Evolutionary conservation across 73 alveolate species (phyloP).

Genomic region (Paramecium octaurelia): DNA sequence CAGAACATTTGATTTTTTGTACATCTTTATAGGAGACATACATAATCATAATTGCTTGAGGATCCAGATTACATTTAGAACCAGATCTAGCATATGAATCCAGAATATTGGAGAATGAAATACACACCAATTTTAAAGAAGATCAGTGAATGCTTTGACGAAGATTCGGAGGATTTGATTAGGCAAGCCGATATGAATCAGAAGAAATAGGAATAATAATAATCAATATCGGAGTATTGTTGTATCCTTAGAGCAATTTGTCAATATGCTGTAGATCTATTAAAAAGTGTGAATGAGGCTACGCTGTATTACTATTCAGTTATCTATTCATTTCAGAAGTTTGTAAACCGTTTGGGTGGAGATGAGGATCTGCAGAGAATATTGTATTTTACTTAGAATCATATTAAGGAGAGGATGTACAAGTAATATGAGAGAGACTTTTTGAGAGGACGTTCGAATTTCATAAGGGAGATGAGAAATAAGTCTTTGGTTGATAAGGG

Average conservation of each 20-base stretch:
- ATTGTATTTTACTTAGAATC: neutral
- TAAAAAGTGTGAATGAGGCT: neutral
- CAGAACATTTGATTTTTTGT: neutral
- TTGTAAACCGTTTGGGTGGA: neutral
- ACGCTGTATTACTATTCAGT: neutral
- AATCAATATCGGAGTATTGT: neutral
- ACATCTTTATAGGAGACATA: conserved; percentile 2
- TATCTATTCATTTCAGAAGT: neutral
- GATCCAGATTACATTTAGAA: neutral
- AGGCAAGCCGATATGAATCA: neutral
- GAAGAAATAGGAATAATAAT: neutral
- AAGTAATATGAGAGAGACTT: neutral
- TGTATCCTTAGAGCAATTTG: neutral
- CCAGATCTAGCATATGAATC: neutral
- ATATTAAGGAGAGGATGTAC: neutral
- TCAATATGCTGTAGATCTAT: neutral
- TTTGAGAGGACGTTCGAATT: neutral
- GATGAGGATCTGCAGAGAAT: neutral
- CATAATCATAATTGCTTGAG: conserved; percentile 1
- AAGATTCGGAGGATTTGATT: neutral
- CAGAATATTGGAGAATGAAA: neutral
- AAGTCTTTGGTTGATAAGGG: neutral
- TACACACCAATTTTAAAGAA: neutral
- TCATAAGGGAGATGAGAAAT: neutral
- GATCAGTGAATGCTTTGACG: conserved; percentile 34